Conservation (phyloP, 164 flowering plant species). For the Piper betle region DNA sequence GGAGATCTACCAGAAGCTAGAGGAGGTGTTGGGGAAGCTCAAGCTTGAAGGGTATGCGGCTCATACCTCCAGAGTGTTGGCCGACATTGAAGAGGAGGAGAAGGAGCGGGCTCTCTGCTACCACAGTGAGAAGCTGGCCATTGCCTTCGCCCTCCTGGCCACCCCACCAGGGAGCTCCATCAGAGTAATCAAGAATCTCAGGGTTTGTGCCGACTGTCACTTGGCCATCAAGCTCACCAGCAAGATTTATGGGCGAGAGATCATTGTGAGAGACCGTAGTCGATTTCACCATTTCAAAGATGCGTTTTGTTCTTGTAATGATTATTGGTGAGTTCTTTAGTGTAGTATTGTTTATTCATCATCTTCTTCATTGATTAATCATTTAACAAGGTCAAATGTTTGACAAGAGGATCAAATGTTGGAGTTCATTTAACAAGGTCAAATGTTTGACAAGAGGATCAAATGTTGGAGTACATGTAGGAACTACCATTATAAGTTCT, state of each 20-base stretch:
- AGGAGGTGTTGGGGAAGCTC: slow-evolving; percentile 17
- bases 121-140: slow-evolving; percentile 30
- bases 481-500: too few species aligned
- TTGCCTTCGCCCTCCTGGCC: slow-evolving; percentile 20
- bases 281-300: slow-evolving; percentile 25
- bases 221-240: slow-evolving; percentile 21
- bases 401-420: too few species aligned
- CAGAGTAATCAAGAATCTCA: slow-evolving; percentile 21
- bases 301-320: slow-evolving; percentile 26
- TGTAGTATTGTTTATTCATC: not conserved
- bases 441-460: not conserved
- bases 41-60: slow-evolving; percentile 22
- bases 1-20: slow-evolving; percentile 20
- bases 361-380: not conserved
- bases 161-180: slow-evolving; percentile 14
- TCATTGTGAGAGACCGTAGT: slow-evolving; percentile 24
- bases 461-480: too few species aligned
- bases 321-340: slow-evolving; percentile 15
- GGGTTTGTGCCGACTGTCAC: slow-evolving; percentile 27
- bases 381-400: not conserved
- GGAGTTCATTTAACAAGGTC: not conserved
- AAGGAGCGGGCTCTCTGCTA: slow-evolving; percentile 21
- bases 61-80: slow-evolving; percentile 17
- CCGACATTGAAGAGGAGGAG: slow-evolving; percentile 28
- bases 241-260: slow-evolving; percentile 17